Conservation (phyloP, 1,139 yeast species). For the Blastobotrys niveus region DNA sequence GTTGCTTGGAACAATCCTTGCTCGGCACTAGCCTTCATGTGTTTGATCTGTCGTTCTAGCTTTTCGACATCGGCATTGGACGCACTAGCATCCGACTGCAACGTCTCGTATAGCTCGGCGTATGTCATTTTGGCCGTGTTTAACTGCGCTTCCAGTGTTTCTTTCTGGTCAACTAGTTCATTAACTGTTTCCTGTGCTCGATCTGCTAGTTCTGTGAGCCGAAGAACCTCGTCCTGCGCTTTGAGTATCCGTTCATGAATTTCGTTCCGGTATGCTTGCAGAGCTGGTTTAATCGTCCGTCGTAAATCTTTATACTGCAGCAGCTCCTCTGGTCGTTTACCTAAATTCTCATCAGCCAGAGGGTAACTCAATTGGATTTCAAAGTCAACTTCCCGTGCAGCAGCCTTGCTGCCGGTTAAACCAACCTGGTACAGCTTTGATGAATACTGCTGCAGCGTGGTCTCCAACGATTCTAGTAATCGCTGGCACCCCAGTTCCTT, state of each 20-base stretch:
- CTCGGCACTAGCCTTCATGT: conserved; percentile 47
- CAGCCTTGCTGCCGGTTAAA: conserved; percentile 26
- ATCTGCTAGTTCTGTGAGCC: conserved; percentile 57
- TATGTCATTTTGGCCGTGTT: conserved; percentile 49
- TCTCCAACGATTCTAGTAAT: conserved; percentile 47
- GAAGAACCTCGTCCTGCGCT: conserved; percentile 54
- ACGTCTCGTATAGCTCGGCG: conserved; percentile 54
- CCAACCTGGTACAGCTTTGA: conserved; percentile 47
- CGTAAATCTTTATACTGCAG: conserved; percentile 35
- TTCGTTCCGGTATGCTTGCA: conserved; percentile 45
- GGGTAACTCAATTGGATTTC: conserved; percentile 34
- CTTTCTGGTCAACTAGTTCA: conserved; percentile 56
- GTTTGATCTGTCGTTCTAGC: conserved; percentile 55
- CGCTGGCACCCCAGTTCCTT: conserved; percentile 47
- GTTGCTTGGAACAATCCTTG: conserved; percentile 53
- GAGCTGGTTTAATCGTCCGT: conserved; percentile 35
- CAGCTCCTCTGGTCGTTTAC: conserved; percentile 40
- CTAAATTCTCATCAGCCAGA: conserved; percentile 37
- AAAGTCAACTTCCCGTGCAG: conserved; percentile 26
- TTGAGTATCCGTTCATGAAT: conserved; percentile 47
- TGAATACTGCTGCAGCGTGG: conserved; percentile 51
- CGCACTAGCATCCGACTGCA: conserved; percentile 49
- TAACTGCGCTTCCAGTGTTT: conserved; percentile 53
- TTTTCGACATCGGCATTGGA: conserved; percentile 62
- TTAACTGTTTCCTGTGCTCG: conserved; percentile 47